Evolutionary conservation across 2,329 filamentous ascomycete species (phyloP).

Genomic region (Penicillium sp.): DNA sequence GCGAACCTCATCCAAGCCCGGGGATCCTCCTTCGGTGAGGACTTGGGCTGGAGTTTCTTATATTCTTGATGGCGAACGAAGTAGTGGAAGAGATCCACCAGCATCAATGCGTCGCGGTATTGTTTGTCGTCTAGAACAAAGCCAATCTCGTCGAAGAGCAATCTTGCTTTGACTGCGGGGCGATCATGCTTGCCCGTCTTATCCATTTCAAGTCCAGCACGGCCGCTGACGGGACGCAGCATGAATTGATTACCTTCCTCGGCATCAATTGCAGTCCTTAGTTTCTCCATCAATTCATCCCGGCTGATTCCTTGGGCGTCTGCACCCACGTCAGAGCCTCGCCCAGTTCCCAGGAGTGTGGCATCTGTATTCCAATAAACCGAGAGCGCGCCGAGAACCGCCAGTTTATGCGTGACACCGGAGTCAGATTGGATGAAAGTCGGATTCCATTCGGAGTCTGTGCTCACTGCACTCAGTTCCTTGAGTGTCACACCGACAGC

Average conservation of each 20-base stretch:
- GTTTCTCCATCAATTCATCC: slow-evolving; percentile 69
- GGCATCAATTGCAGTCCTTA: slow-evolving; percentile 75
- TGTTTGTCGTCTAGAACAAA: slow-evolving; percentile 97
- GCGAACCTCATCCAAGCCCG: slow-evolving; percentile 91
- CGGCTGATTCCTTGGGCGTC: slow-evolving; percentile 61
- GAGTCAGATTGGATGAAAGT: slow-evolving; percentile 90
- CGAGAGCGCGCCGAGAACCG: slow-evolving; percentile 80
- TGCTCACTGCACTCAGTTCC: slow-evolving; percentile 96
- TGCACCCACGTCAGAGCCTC: slow-evolving; percentile 61
- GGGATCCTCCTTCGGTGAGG: slow-evolving; percentile 79
- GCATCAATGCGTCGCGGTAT: slow-evolving; percentile 95
- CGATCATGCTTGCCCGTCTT: slow-evolving; percentile 77
- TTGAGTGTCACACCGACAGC: slow-evolving; percentile 87
- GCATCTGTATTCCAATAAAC: slow-evolving; percentile 99
- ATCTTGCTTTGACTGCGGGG: slow-evolving; percentile 82
- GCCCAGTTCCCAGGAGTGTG: slow-evolving; percentile 73
- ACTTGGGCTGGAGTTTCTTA: slow-evolving; percentile 84
- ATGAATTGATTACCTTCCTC: slow-evolving; percentile 85
- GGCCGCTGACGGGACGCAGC: slow-evolving; percentile 88
- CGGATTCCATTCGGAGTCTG: slow-evolving; percentile 89
- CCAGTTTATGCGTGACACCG: slow-evolving; percentile 84
- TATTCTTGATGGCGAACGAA: slow-evolving; percentile 98
- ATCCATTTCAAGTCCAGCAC: slow-evolving; percentile 90
- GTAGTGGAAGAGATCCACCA: slow-evolving; percentile 97
- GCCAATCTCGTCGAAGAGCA: slow-evolving; percentile 95